Evolutionary conservation across 495 filamentous ascomycete species (phyloP).

Genomic region (Tuber brumale): DNA sequence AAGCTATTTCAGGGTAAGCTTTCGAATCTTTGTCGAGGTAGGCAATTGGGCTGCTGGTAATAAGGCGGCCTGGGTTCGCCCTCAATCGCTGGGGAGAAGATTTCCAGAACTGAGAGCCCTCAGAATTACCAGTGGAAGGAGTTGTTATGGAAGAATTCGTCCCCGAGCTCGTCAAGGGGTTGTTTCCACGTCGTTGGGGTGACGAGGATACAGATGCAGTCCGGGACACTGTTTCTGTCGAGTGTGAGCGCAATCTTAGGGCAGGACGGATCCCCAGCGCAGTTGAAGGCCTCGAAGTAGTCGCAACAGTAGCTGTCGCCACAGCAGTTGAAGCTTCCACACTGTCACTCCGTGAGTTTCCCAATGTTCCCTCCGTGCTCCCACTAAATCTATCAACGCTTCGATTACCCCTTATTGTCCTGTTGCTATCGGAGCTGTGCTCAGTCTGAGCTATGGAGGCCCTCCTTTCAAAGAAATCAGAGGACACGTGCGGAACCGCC

Average conservation of each 20-base stretch:
- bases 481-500: constrained; percentile 33
- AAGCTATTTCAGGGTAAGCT: constrained; percentile 13
- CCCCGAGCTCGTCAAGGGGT: constrained; percentile 33
- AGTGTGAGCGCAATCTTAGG: constrained; percentile 31
- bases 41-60: constrained; percentile 16
- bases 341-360: constrained; percentile 28
- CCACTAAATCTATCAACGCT: constrained; percentile 26
- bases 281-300: constrained; percentile 24
- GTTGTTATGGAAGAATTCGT: constrained; percentile 32
- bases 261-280: constrained; percentile 25
- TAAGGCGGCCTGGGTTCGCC: constrained; percentile 10
- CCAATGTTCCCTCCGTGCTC: constrained; percentile 13
- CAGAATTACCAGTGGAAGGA: constrained; percentile 32
- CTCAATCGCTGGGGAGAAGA: constrained; percentile 24
- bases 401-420: constrained; percentile 29
- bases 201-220: constrained; percentile 22
- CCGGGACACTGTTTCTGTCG: constrained; percentile 17
- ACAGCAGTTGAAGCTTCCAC: constrained; percentile 11
- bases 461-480: constrained; percentile 23
- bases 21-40: constrained; percentile 2
- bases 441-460: constrained; percentile 22
- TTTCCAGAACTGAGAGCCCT: constrained; percentile 34
- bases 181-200: constrained; percentile 26
- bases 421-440: constrained; percentile 14
- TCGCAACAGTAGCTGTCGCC: constrained; percentile 18